A percentile compares a stretch with the other conserved stretches of the same genome.
phyloP scores from a whole-genome alignment of 495 filamentous ascomycete species.

The Penicillium lividum region DNA sequence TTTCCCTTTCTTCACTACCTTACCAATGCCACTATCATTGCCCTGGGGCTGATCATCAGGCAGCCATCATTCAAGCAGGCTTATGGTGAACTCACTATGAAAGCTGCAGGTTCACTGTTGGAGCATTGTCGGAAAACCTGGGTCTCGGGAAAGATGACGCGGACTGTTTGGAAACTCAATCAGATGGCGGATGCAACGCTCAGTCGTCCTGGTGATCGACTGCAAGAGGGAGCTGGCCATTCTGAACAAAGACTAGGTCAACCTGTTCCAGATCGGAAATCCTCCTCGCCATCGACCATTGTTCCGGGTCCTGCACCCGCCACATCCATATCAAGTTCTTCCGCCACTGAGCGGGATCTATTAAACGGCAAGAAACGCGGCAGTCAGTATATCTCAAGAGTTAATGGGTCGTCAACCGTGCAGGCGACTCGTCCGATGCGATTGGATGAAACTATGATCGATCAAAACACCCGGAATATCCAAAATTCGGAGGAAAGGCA shows the following conservation, averaged over 20 bases:
- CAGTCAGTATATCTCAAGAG: background rate
- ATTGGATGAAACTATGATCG: background rate
- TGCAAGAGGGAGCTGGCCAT: background rate
- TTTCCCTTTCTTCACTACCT: conserved; percentile 33
- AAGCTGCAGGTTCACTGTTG: conserved; percentile 21
- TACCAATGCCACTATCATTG: conserved; percentile 23
- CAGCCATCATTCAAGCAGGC: conserved; percentile 19
- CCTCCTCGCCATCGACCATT: background rate
- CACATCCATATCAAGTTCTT: background rate
- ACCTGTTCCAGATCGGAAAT: background rate
- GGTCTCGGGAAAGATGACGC: conserved; percentile 30
- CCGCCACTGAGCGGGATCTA: background rate
- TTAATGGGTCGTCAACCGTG: background rate
- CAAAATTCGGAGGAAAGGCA: background rate
- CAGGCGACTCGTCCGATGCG: background rate
- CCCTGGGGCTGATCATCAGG: conserved; percentile 26
- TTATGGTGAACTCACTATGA: conserved; percentile 16
- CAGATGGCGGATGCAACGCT: conserved; percentile 22
- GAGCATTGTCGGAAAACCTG: conserved; percentile 30
- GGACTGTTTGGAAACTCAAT: conserved; percentile 27
- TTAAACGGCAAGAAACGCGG: background rate
- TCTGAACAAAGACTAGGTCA: background rate
- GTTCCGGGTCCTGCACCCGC: background rate
- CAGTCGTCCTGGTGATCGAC: background rate
- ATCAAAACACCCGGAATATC: background rate